These are phyloP conservation scores for Leptographium procerum DNA, from an alignment of 2,329 filamentous ascomycete species.

Conservation along the genomic window DNA sequence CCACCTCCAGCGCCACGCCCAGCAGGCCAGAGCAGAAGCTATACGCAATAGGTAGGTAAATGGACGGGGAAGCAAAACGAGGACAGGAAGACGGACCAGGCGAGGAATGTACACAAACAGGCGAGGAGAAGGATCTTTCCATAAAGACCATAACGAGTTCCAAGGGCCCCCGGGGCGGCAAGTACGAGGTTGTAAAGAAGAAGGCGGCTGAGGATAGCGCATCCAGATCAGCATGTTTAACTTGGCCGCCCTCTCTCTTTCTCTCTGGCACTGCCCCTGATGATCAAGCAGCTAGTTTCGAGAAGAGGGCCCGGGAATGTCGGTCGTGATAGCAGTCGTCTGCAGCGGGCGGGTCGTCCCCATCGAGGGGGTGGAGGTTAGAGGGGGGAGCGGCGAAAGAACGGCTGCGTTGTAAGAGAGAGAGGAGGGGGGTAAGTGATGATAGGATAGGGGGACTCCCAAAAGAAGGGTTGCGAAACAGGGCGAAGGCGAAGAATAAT, in stretches of 20 bases:
- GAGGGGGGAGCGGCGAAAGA: neutral
- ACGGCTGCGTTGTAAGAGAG: neutral
- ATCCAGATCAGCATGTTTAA: neutral
- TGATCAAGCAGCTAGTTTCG: neutral
- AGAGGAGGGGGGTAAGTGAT: neutral
- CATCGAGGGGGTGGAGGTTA: neutral
- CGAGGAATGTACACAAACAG: slow-evolving; percentile 45
- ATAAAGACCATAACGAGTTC: slow-evolving; percentile 45
- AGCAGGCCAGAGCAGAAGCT: neutral
- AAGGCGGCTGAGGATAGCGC: neutral
- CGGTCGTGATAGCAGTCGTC: neutral
- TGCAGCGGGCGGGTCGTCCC: neutral
- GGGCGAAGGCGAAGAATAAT: neutral
- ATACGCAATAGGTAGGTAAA: slow-evolving; percentile 9
- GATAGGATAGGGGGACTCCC: neutral
- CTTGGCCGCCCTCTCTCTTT: neutral
- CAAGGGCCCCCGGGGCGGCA: slow-evolving; percentile 26
- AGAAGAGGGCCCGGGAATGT: neutral
- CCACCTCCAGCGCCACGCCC: too few relatives aligned
- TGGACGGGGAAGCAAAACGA: slow-evolving; percentile 3
- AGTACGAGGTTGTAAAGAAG: neutral
- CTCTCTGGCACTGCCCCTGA: neutral
- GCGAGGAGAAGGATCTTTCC: slow-evolving; percentile 52
- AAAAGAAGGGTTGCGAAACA: neutral
- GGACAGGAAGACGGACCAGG: slow-evolving; percentile 16